Percentiles rank a stretch among this genome's conserved stretches.
phyloP scores from a whole-genome alignment of 1,284 basidiomycete species.

The Vanrija pseudolonga region DNA sequence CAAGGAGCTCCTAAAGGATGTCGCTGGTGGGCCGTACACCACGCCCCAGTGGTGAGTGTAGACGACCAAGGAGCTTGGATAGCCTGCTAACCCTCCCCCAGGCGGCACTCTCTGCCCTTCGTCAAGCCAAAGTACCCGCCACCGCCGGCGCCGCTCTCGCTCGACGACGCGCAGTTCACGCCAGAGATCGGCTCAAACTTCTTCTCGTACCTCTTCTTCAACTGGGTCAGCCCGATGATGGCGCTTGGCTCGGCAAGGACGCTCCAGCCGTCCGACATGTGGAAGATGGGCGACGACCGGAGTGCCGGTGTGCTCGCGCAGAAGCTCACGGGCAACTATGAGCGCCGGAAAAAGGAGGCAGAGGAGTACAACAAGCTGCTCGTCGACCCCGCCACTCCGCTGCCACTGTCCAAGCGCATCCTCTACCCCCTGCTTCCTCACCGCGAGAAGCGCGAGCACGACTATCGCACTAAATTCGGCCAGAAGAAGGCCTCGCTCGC shows the following conservation, averaged over 20 bases:
- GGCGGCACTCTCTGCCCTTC: constrained; percentile 47
- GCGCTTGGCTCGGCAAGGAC: constrained; percentile 60
- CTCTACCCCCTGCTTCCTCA: constrained; percentile 28
- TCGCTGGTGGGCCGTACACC: constrained; percentile 41
- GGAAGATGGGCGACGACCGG: constrained; percentile 61
- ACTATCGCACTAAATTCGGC: constrained; percentile 54
- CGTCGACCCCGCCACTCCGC: constrained; percentile 36
- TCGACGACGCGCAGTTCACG: constrained; percentile 57
- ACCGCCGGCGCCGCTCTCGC: constrained; percentile 54
- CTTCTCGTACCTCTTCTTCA: constrained; percentile 58
- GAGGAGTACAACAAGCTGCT: constrained; percentile 67
- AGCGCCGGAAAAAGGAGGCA: constrained; percentile 59
- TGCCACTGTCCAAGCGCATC: constrained; percentile 31
- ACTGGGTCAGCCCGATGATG: constrained; percentile 73
- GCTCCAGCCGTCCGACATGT: constrained; percentile 78
- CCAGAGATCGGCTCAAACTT: constrained; percentile 57
- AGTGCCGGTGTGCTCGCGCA: constrained; percentile 62
- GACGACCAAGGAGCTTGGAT: neutral
- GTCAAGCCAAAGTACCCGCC: constrained; percentile 47
- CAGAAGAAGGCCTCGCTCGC: constrained; percentile 65
- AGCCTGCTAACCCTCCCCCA: constrained; percentile 16
- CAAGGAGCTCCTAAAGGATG: constrained; percentile 34
- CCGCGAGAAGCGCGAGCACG: constrained; percentile 34
- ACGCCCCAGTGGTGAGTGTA: constrained; percentile 41
- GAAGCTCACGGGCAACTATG: constrained; percentile 63